These are phyloP conservation scores for Hymenoscyphus albidus DNA, from an alignment of 2,329 filamentous ascomycete species.

Conservation along the genomic window DNA sequence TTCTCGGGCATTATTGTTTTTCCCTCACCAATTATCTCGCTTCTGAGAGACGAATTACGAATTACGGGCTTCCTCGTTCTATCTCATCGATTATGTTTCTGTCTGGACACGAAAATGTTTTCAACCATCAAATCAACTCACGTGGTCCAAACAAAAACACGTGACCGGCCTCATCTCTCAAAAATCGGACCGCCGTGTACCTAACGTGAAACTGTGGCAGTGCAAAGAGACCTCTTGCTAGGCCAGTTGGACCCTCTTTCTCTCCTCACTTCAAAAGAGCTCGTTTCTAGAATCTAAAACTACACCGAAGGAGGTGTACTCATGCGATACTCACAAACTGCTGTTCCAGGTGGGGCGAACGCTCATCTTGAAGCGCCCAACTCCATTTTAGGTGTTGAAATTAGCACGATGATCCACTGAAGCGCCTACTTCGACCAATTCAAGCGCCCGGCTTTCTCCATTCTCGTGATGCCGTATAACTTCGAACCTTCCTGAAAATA, in stretches of 20 bases:
- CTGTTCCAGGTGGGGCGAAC: neutral
- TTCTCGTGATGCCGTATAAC: constrained; percentile 1
- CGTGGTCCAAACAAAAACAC: neutral
- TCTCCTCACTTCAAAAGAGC: neutral
- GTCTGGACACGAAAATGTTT: neutral
- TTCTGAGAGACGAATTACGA: neutral
- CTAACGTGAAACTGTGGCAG: neutral
- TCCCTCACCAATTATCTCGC: neutral
- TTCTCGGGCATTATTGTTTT: constrained; percentile 3
- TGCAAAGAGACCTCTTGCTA: neutral
- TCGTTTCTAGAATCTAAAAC: neutral
- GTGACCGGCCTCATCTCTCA: neutral
- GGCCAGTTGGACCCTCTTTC: neutral
- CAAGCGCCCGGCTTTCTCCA: neutral
- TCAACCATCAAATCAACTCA: neutral
- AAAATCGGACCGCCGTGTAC: neutral
- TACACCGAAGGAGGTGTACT: neutral
- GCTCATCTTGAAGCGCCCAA: constrained; percentile 1
- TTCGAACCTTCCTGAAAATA: neutral
- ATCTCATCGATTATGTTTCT: neutral
- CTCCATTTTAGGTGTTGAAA: neutral
- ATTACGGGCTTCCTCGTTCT: neutral
- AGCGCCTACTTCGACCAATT: neutral
- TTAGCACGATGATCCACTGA: neutral
- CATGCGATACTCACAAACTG: neutral